phyloP scores from a whole-genome alignment of 495 filamentous ascomycete species.

The Polyplosphaeria fusca region DNA sequence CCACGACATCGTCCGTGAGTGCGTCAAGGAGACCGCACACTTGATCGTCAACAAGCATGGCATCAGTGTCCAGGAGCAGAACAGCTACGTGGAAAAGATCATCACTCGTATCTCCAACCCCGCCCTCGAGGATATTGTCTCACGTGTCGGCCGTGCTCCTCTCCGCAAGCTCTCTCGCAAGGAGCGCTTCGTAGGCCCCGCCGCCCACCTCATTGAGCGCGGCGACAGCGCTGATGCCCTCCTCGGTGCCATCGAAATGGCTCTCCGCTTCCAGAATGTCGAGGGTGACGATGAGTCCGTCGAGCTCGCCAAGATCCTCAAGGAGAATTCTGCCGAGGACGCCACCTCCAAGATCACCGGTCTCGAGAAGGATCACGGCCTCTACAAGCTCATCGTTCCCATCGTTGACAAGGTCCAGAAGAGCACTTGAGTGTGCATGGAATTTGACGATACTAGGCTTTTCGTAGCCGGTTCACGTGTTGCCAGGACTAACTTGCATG shows the following conservation, averaged over 20 bases:
- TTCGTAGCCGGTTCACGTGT: too few relatives aligned
- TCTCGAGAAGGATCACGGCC: constrained; percentile 64
- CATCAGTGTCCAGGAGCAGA: constrained; percentile 72
- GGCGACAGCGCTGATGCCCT: constrained; percentile 67
- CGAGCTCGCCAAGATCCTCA: constrained; percentile 79
- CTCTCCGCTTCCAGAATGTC: constrained; percentile 89
- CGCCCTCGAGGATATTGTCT: constrained; percentile 86
- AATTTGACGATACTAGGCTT: too few relatives aligned
- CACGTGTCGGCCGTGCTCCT: constrained; percentile 93
- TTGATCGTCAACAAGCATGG: constrained; percentile 85
- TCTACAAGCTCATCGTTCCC: constrained; percentile 65
- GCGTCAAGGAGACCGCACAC: constrained; percentile 74
- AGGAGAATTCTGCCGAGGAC: constrained; percentile 62
- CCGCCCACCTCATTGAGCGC: constrained; percentile 74
- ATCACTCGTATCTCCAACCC: constrained; percentile 89
- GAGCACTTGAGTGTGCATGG: too few relatives aligned
- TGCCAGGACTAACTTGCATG: too few relatives aligned
- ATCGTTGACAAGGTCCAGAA: constrained; percentile 75
- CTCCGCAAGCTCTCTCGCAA: constrained; percentile 86
- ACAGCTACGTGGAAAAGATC: constrained; percentile 88
- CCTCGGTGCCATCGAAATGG: constrained; percentile 76
- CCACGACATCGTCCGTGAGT: constrained; percentile 67
- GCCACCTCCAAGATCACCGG: constrained; percentile 71
- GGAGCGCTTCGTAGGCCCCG: constrained; percentile 93
- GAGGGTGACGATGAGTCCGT: constrained; percentile 80